These are phyloP conservation scores for Eucalyptus regnans DNA, from an alignment of 345 rosid genomes.

Conservation along the genomic window DNA sequence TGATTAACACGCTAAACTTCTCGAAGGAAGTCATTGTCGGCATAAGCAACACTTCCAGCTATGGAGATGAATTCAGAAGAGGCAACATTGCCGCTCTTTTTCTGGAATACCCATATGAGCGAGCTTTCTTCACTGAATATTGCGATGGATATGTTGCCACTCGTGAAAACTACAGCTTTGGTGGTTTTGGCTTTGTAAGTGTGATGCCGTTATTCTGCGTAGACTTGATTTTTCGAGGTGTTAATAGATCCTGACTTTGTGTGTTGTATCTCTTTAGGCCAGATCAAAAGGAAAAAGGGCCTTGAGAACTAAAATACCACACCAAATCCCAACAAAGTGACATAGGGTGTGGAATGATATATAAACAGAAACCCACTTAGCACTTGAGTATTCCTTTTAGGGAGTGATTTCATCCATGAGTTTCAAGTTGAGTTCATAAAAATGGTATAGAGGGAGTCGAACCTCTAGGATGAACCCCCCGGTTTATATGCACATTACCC, in stretches of 20 bases:
- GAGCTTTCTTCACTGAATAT: conserved; percentile 17
- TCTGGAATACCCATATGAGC: conserved; percentile 41
- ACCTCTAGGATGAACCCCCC: not conserved
- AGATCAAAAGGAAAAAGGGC: not conserved
- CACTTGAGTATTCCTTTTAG: not conserved
- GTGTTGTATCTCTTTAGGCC: not conserved
- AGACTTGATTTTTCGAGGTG: not conserved
- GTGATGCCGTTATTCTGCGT: not conserved
- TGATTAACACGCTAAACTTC: no score
- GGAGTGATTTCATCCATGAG: not conserved
- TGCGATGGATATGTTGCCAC: conserved; percentile 21
- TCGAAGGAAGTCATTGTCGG: not conserved
- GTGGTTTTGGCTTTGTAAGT: conserved; percentile 57
- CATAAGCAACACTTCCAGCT: conserved; percentile 3
- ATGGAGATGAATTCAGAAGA: conserved; percentile 4
- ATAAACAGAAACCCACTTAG: not conserved
- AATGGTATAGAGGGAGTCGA: not conserved
- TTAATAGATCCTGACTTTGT: not conserved
- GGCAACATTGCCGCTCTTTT: conserved; percentile 26
- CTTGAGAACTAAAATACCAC: not conserved
- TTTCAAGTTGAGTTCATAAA: not conserved
- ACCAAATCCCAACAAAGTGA: not conserved
- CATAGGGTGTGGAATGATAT: not conserved
- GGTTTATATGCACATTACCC: not conserved
- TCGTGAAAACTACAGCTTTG: conserved; percentile 18